These are phyloP conservation scores for Zea mays DNA, from an alignment of 176 grass and related monocot species.

Conservation along the genomic window DNA sequence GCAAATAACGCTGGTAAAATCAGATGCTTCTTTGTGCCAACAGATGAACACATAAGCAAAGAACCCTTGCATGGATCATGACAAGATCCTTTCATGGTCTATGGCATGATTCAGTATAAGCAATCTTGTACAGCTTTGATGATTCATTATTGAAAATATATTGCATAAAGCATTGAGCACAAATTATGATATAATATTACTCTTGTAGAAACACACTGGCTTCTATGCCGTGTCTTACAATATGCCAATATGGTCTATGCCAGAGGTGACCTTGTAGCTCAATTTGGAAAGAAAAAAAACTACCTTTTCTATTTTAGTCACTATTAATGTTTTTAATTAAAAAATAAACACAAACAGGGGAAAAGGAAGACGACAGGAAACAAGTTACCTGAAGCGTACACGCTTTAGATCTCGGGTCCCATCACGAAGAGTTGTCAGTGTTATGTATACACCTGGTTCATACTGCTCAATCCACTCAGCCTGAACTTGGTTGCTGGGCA, in stretches of 20 bases:
- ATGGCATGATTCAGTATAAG: neutral
- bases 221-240: slow-evolving; percentile 3
- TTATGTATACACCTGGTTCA: slow-evolving; percentile 90
- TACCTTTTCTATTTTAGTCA: neutral
- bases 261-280: neutral
- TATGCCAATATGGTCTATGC: neutral
- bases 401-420: slow-evolving; percentile 86
- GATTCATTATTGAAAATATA: neutral
- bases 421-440: slow-evolving; percentile 71
- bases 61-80: neutral
- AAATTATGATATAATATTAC: neutral
- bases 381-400: slow-evolving; percentile 84
- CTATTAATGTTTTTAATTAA: neutral
- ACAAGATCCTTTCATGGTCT: neutral
- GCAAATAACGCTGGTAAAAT: neutral
- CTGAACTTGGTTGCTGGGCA: slow-evolving; percentile 59
- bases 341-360: neutral
- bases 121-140: neutral
- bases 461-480: slow-evolving; percentile 95
- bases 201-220: neutral
- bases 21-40: neutral
- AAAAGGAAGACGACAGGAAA: neutral
- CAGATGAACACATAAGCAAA: slow-evolving; percentile 1
- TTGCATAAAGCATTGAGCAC: neutral
- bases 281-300: no score